Evolutionary conservation across 176 grass and related monocot genomes (phyloP).

Genomic region (Musa itinerans): DNA sequence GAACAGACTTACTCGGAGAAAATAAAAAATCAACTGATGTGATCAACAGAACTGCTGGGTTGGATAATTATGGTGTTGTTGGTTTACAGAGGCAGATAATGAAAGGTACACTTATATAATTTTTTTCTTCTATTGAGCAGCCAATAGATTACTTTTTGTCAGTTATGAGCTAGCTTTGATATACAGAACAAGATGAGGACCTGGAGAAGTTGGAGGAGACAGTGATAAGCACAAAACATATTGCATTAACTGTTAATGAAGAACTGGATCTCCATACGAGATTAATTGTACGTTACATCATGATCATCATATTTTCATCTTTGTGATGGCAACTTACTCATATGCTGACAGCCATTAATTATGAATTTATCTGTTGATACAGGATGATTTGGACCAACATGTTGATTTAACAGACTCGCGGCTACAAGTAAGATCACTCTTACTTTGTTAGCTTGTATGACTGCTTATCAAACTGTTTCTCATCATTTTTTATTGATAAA

Average conservation of each 20-base stretch:
- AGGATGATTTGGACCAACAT: slow-evolving; percentile 53
- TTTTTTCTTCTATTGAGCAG: neutral
- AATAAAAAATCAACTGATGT: slow-evolving; percentile 36
- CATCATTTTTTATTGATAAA: too few relatives aligned
- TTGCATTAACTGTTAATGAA: slow-evolving; percentile 64
- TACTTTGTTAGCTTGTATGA: neutral
- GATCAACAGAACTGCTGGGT: slow-evolving; percentile 24
- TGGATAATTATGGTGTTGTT: slow-evolving; percentile 51
- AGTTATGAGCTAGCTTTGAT: neutral
- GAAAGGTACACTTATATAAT: slow-evolving; percentile 31
- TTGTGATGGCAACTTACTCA: neutral
- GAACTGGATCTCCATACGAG: slow-evolving; percentile 62
- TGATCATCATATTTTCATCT: neutral
- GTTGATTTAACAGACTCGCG: slow-evolving; percentile 40
- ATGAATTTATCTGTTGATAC: slow-evolving; percentile 11
- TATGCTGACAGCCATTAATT: neutral
- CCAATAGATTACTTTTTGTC: too few relatives aligned
- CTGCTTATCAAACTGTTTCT: neutral
- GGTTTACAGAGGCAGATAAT: slow-evolving; percentile 54
- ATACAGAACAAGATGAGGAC: slow-evolving; percentile 54
- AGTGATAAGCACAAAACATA: slow-evolving; percentile 57
- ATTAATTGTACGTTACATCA: slow-evolving; percentile 50
- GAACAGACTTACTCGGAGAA: slow-evolving; percentile 35
- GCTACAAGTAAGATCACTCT: slow-evolving; percentile 32
- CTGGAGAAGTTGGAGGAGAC: slow-evolving; percentile 49